Percentiles rank a stretch among this genome's conserved stretches.
These are phyloP conservation scores for Solanum hybrid DNA, from an alignment of 305 asterid genomes.

Conservation along the genomic window DNA sequence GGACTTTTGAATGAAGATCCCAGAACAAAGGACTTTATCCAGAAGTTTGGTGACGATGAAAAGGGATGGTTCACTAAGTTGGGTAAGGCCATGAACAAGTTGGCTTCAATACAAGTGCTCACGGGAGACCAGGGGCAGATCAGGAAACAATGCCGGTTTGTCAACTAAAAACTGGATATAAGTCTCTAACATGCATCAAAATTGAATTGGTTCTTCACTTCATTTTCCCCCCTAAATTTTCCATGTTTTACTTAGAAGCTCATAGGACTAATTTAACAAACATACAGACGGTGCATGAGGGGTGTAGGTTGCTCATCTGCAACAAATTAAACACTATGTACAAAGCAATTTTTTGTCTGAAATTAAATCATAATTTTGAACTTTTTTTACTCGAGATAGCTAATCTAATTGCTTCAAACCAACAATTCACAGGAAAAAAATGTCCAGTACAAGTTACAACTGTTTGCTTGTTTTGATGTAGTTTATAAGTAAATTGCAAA, in stretches of 20 bases:
- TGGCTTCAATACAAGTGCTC: constrained; percentile 40
- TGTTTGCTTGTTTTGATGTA: background rate
- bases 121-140: constrained; percentile 48
- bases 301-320: background rate
- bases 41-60: constrained; percentile 31
- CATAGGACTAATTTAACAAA: background rate
- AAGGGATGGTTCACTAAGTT: constrained; percentile 40
- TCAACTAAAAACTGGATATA: constrained; percentile 14
- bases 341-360: background rate
- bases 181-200: background rate
- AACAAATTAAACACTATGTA: background rate
- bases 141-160: constrained; percentile 46
- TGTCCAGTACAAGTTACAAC: background rate
- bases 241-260: background rate
- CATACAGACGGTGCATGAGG: background rate
- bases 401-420: background rate
- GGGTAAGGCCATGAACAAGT: constrained; percentile 17
- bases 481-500: background rate
- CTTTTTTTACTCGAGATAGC: background rate
- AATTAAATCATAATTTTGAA: background rate
- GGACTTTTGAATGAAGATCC: constrained; percentile 31
- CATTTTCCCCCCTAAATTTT: background rate
- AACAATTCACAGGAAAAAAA: background rate
- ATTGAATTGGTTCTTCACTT: background rate
- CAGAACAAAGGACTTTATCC: constrained; percentile 21